phyloP scores from a whole-genome alignment of 116 monocot genomes.

The Zostera marina region DNA sequence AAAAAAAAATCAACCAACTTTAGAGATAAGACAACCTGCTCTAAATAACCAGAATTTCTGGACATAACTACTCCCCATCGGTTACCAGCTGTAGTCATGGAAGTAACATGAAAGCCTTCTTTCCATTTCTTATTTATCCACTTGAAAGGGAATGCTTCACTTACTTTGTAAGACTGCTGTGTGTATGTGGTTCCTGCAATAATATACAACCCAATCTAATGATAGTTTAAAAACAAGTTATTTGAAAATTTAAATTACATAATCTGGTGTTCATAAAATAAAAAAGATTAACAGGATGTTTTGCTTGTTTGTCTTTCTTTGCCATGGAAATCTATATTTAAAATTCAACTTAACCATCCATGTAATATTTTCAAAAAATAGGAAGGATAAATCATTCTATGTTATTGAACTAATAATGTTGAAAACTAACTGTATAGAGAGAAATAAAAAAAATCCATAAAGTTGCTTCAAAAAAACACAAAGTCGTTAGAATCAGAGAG shows the following conservation, averaged over 20 bases:
- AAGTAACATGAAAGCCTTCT: slow-evolving; percentile 81
- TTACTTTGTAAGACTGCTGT: slow-evolving; percentile 78
- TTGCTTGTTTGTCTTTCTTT: not conserved
- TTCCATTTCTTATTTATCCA: slow-evolving; percentile 88
- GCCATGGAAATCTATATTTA: not conserved
- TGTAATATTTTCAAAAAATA: too few species aligned
- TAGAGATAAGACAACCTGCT: slow-evolving; percentile 25
- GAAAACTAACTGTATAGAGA: not conserved
- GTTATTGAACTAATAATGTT: not conserved
- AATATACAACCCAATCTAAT: not conserved
- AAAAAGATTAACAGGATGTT: not conserved
- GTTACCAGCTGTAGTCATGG: slow-evolving; percentile 60
- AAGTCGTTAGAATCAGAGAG: too few species aligned
- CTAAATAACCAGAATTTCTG: slow-evolving; percentile 52
- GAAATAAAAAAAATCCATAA: too few species aligned
- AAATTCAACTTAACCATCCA: too few species aligned
- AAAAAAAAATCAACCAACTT: not conserved
- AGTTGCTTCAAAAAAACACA: too few species aligned
- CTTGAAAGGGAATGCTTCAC: slow-evolving; percentile 71
- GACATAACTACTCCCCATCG: slow-evolving; percentile 84
- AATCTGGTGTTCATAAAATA: not conserved
- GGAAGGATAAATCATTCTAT: too few species aligned
- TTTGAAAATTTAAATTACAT: not conserved
- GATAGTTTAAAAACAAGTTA: not conserved
- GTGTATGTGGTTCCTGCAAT: slow-evolving; percentile 53